A percentile compares a stretch with the other conserved stretches of the same genome.
These are phyloP conservation scores for Eragrostis tef DNA, from an alignment of 202 grass and related monocot species.

Conservation along the genomic window DNA sequence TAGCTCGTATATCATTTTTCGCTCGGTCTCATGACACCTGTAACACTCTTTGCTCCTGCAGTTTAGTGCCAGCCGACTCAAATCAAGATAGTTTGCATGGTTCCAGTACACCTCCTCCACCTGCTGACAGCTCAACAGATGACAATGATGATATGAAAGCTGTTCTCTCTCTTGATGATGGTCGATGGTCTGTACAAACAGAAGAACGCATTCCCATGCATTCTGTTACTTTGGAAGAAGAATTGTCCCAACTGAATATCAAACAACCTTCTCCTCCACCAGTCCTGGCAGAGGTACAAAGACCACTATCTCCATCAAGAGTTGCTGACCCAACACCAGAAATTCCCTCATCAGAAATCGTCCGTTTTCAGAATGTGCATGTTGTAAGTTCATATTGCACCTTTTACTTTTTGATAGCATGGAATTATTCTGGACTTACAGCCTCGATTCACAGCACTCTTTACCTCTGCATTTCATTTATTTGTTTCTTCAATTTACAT, in stretches of 20 bases:
- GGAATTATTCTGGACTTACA: slow-evolving; percentile 14
- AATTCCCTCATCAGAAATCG: slow-evolving; percentile 55
- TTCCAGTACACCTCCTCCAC: slow-evolving; percentile 40
- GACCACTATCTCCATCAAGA: slow-evolving; percentile 73
- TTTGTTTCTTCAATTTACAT: slow-evolving; percentile 34
- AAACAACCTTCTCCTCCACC: slow-evolving; percentile 90
- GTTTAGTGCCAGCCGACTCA: slow-evolving; percentile 59
- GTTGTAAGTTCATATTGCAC: slow-evolving; percentile 65
- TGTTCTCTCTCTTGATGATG: slow-evolving; percentile 97
- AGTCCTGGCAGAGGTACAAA: slow-evolving; percentile 76
- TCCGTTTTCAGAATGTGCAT: slow-evolving; percentile 84
- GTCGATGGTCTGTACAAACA: slow-evolving; percentile 72
- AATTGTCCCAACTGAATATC: slow-evolving; percentile 69
- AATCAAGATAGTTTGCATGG: slow-evolving; percentile 65
- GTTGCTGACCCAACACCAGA: slow-evolving; percentile 94
- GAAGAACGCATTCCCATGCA: slow-evolving; percentile 50
- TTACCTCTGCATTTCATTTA: slow-evolving; percentile 42
- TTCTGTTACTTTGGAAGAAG: slow-evolving; percentile 64
- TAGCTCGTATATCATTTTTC: background rate
- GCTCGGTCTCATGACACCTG: slow-evolving; percentile 28
- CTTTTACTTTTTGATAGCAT: slow-evolving; percentile 27
- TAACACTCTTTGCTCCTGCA: slow-evolving; percentile 41
- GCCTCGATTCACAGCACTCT: slow-evolving; percentile 14
- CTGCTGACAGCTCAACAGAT: slow-evolving; percentile 47
- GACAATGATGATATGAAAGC: slow-evolving; percentile 80